Conservation (phyloP, 768 basidiomycete species). For the Pulveroboletus sp. region DNA sequence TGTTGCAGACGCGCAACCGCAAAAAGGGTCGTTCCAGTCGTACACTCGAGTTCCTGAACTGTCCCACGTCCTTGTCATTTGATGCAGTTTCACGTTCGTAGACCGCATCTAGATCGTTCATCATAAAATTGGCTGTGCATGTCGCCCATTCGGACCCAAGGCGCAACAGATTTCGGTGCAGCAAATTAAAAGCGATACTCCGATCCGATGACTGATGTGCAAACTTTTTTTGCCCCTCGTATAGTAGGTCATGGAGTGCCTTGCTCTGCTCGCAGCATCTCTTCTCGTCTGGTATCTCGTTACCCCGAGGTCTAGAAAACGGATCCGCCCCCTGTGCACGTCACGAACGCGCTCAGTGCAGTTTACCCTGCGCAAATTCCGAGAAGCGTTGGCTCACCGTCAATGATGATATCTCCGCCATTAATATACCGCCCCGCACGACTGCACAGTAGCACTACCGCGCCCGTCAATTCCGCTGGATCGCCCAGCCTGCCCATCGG, state of each 20-base stretch:
- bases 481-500: slow-evolving; percentile 43
- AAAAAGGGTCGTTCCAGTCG: neutral
- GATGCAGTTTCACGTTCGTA: neutral
- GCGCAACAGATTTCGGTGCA: neutral
- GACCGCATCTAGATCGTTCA: neutral
- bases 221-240: neutral
- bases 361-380: neutral
- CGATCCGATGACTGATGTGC: neutral
- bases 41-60: neutral
- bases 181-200: neutral
- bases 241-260: neutral
- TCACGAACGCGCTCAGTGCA: neutral
- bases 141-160: neutral
- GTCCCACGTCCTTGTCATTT: neutral
- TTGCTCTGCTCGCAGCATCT: neutral
- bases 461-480: slow-evolving; percentile 37
- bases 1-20: neutral
- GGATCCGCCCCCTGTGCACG: slow-evolving; percentile 17
- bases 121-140: neutral
- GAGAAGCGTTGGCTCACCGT: slow-evolving; percentile 31
- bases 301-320: slow-evolving; percentile 13
- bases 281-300: neutral
- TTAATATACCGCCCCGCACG: slow-evolving; percentile 41
- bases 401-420: slow-evolving; percentile 39
- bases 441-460: slow-evolving; percentile 39